Evolutionary conservation across 139 green algal species (phyloP), one percentile per base, ranked within the genome.

Genomic region (Coelastrella sp.): DNA sequence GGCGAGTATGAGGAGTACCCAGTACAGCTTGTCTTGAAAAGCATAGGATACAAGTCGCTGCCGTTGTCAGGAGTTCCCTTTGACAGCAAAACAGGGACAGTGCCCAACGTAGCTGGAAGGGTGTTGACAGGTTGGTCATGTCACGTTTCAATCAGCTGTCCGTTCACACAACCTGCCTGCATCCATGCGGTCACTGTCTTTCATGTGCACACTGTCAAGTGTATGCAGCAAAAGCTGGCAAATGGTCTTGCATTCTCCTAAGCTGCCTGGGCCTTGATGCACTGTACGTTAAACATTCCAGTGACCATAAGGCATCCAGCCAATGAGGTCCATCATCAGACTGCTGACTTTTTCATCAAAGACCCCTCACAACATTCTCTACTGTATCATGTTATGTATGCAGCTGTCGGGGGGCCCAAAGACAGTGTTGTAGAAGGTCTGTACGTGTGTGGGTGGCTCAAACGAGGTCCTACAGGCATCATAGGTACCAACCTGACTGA

Each of bases 401-500:
- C n/a, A 81, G 75, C 35, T 57, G 48, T 79, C 7, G 51, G 74
- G 7, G 76, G 69, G 6, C 35, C 51, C 40, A 35, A 32, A 1
- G 30, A n/a, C 9, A 57, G 85, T n/a, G 35, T 59, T 15, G 84
- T 91, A 2, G 69, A 86, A 0, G 93, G 95, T 3, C 57, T 98
- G 45, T 98, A 98, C 75, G 95, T 96, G 40, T 91, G 87, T 62
- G 96, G 96, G 27, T 98, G 96, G 96, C 48, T 97, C 1, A 97
- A 96, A 88, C 91, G 96, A 13, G 96, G 96, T 0, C 95, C 96
- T 0, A 94, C 93, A 4, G 96, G 96, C 83, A 98, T 98, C 87
- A 98, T 98, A 32, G 96, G 95, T 37, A 98, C 94, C 37, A 98
- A 98, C 82, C 64, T 96, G 30, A 84, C 94, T 40, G 94, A 97